Evolutionary conservation across 352 stramenopile species (phyloP), one percentile per base, ranked within the genome.

Genomic region (Globisporangium echinulatum): DNA sequence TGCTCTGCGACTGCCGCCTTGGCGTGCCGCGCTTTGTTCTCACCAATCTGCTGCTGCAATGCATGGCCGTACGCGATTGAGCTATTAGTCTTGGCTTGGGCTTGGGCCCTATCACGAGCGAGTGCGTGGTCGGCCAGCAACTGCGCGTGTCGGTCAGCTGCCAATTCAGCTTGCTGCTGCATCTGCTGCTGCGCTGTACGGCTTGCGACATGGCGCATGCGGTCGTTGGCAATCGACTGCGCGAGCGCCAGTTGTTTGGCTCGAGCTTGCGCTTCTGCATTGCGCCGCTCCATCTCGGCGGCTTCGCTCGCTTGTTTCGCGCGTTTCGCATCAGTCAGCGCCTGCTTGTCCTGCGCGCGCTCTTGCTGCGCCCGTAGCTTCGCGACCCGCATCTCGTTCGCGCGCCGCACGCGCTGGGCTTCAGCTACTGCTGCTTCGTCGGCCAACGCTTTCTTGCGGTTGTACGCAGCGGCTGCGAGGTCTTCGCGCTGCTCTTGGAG

Each of bases 361-460:
- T 92, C 80, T 51, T 92, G 83, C 51, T 92, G 80, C 17, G 79
- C 83, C 9, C 83, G 79, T 40, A 92, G 64, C 60, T 92, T 92
- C 14, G 83, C 80, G 7, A 76, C 76, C 5, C 79, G 78, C 5
- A 90, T 56, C 56, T 92, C 82, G 49, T 92, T 87, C 10, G 74
- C 70, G 56, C 89, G 90, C 47, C 74, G 72, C 49, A 92, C 76
- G 0, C 77, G 75, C 64, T 70, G 61, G 14, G 84, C 66, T 49
- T 92, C 82, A n/a, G 87, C 68, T 5, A 75, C 37, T 53, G 87
- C 82, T 5, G 75, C 77, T 52, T 92, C 79, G 59, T 92, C 82
- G 15, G 89, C 80, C 0, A 68, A 53, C 0, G 77, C 80, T 56
- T 92, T 92, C 61, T 88, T 88, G 39, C 75, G 78, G 13, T 90